These are phyloP conservation scores for Chaetomium strumarium DNA, from an alignment of 2,329 filamentous ascomycete species.

Conservation along the genomic window DNA sequence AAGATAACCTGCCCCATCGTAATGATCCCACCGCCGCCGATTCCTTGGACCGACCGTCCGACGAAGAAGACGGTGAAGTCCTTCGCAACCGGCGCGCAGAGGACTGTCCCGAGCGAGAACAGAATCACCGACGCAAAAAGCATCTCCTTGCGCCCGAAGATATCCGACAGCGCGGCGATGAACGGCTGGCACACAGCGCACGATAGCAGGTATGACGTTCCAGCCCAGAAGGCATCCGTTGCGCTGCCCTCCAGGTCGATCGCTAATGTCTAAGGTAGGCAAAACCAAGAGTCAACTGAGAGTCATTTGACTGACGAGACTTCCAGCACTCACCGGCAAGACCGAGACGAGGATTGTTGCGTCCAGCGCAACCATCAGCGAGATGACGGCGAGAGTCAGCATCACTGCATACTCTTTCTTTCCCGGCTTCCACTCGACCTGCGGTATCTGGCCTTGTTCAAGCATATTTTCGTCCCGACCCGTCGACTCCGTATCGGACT, in stretches of 20 bases:
- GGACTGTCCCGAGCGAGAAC: constrained; percentile 39
- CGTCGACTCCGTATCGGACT: not conserved
- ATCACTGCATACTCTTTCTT: constrained; percentile 37
- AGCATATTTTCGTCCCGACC: not conserved
- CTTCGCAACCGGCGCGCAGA: constrained; percentile 33
- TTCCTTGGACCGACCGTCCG: constrained; percentile 36
- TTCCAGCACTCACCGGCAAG: constrained; percentile 32
- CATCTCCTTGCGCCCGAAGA: constrained; percentile 42
- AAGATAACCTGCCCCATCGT: constrained; percentile 36
- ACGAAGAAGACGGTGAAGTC: constrained; percentile 32
- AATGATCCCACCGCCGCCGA: constrained; percentile 38
- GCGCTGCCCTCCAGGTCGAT: constrained; percentile 31
- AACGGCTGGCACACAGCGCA: constrained; percentile 39
- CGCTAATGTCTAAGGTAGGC: constrained; percentile 32
- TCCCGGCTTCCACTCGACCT: constrained; percentile 32
- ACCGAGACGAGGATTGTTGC: constrained; percentile 41
- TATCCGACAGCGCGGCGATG: constrained; percentile 37
- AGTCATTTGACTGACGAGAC: not conserved
- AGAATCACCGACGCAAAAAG: constrained; percentile 38
- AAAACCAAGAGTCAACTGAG: not conserved
- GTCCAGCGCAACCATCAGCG: constrained; percentile 45
- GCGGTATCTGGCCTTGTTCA: constrained; percentile 10
- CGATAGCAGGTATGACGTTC: constrained; percentile 41
- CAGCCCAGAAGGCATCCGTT: constrained; percentile 42
- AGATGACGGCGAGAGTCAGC: constrained; percentile 36